A percentile compares a stretch with the other conserved stretches of the same genome.
phyloP scores from a whole-genome alignment of 495 filamentous ascomycete species.

The Aspergillus olivimuriae region DNA sequence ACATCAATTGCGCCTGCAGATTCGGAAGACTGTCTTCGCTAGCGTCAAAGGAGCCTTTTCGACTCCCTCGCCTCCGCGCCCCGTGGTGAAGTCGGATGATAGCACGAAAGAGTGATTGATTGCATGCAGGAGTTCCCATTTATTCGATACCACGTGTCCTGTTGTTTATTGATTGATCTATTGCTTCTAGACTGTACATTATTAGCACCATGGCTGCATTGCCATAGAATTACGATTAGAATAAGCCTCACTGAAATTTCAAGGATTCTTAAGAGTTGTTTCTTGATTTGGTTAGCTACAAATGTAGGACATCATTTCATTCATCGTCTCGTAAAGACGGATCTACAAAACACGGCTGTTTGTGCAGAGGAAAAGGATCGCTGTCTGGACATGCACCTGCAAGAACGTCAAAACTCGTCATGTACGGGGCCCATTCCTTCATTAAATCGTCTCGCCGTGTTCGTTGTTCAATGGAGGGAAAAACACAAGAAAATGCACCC shows the following conservation, averaged over 20 bases:
- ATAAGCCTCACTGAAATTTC: too few relatives aligned
- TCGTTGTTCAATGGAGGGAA: constrained; percentile 22
- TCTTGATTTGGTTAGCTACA: not conserved
- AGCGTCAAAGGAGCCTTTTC: constrained; percentile 30
- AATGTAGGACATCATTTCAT: constrained; percentile 9
- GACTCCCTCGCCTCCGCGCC: constrained; percentile 26
- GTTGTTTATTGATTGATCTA: too few relatives aligned
- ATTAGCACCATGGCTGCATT: too few relatives aligned
- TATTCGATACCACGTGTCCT: too few relatives aligned
- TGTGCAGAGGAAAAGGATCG: constrained; percentile 8
- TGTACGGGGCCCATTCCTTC: constrained; percentile 25
- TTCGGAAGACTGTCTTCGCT: constrained; percentile 34
- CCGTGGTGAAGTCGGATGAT: constrained; percentile 20
- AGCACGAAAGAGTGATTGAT: not conserved
- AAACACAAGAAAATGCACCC: constrained; percentile 26
- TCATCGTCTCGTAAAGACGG: constrained; percentile 9
- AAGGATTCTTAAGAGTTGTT: not conserved
- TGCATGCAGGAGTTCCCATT: too few relatives aligned
- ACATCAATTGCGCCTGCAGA: constrained; percentile 18
- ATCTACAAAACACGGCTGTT: constrained; percentile 5
- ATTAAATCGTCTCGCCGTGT: constrained; percentile 33
- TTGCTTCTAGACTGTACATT: too few relatives aligned
- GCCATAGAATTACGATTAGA: too few relatives aligned
- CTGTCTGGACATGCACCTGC: constrained; percentile 10
- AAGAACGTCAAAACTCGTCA: constrained; percentile 14